Evolutionary conservation across 352 stramenopile genomes (phyloP), one percentile per base, ranked within the genome.

Genomic region (Phytophthora fragariae): DNA sequence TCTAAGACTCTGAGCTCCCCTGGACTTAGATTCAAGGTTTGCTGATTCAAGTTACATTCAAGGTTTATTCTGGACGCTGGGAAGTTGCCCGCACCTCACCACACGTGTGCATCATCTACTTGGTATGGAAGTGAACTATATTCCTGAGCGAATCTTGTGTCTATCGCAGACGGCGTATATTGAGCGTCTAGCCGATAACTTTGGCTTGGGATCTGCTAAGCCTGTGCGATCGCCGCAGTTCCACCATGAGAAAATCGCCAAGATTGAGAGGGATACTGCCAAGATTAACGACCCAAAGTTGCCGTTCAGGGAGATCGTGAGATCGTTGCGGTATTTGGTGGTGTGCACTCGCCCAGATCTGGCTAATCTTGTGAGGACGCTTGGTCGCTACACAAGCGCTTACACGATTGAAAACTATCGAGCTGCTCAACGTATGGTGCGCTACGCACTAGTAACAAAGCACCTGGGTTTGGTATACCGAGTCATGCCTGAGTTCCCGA

Each of bases 261-360:
- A 33, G 10, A 19, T 64, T 21, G 57, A 64, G 15, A 56, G 10
- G 11, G 41, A 56, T 14, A 3, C 27, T 35, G 8, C 15, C 12
- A 64, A 64, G 10, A 64, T 64, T 8, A 56, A 64, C 21, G 41
- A 64, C n/a, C 57, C 57, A 7, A 56, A 64, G 14, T 29, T 55
- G 29, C 57, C 41, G 0, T 64, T 44, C 29, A 24, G 57, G 14
- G 19, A 64, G 21, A 55, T 64, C 10, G 57, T 64, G 10, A 37
- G 41, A 35, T 64, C 41, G 0, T 53, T 64, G 24, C 57, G 56
- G 41, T 64, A 64, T 27, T 12, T 56, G 37, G 41, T 64, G 0
- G 7, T 44, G n/a, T 64, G 57, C 14, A 64, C 57, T 27, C 41
- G 41, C 5, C 41, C 57, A 27, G 41, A 64, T 7, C 11, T 54